phyloP scores from a whole-genome alignment of 148 eudicot genomes.

The Polygonum maritimum region DNA sequence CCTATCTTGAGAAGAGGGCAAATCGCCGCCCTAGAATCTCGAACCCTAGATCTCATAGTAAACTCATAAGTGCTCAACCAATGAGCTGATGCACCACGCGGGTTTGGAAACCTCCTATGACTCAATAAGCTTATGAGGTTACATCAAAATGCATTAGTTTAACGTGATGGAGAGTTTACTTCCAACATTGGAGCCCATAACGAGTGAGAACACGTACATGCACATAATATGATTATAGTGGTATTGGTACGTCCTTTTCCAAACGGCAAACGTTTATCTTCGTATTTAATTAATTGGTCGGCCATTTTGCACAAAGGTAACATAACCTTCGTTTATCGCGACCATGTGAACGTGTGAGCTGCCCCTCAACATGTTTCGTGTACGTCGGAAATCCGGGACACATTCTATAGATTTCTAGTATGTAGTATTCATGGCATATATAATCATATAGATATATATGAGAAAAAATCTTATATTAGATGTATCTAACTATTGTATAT shows the following conservation, averaged over 20 bases:
- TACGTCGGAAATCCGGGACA: neutral
- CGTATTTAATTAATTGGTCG: neutral
- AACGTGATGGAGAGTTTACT: too few relatives aligned
- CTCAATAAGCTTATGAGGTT: too few relatives aligned
- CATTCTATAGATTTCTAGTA: neutral
- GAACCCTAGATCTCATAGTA: too few relatives aligned
- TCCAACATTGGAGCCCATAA: too few relatives aligned
- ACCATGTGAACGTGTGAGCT: neutral
- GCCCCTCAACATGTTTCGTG: neutral
- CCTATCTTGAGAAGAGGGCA: too few relatives aligned
- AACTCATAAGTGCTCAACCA: too few relatives aligned
- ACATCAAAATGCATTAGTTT: too few relatives aligned
- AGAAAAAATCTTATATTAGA: neutral
- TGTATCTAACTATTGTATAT: neutral
- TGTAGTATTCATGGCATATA: too few relatives aligned
- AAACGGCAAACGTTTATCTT: neutral
- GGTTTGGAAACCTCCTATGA: too few relatives aligned
- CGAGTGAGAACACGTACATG: neutral
- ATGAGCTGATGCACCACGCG: too few relatives aligned
- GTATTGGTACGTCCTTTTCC: constrained; percentile 1
- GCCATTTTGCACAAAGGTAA: neutral
- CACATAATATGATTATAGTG: neutral
- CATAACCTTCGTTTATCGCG: neutral
- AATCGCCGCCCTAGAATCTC: too few relatives aligned
- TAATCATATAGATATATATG: too few relatives aligned